phyloP scores from a whole-genome alignment of 1,139 yeast genomes.

The Fermentozyma sake region DNA sequence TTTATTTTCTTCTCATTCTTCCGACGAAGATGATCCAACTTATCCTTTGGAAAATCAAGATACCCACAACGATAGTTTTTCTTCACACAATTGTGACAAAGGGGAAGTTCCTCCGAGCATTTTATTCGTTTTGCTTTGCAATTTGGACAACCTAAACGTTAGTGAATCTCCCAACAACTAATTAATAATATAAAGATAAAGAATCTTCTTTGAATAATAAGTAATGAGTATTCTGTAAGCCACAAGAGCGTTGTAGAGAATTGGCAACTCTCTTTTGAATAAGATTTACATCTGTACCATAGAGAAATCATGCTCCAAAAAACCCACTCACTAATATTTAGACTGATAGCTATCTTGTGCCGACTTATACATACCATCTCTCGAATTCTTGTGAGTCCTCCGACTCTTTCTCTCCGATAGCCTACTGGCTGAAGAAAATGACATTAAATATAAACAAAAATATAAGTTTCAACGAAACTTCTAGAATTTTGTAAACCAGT shows the following conservation, averaged over 20 bases:
- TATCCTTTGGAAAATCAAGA: slow-evolving; percentile 37
- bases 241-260: no score
- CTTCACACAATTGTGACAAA: slow-evolving; percentile 36
- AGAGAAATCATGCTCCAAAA: no score
- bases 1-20: slow-evolving; percentile 26
- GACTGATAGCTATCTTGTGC: no score
- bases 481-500: no score
- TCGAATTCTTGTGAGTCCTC: slow-evolving; percentile 42
- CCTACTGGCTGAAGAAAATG: slow-evolving; percentile 5
- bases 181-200: not conserved
- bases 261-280: no score
- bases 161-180: slow-evolving; percentile 2
- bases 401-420: slow-evolving; percentile 32
- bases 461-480: no score
- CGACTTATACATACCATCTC: slow-evolving; percentile 34
- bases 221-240: no score
- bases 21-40: slow-evolving; percentile 26
- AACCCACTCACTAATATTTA: no score
- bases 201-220: no score
- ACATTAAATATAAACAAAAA: no score
- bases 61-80: slow-evolving; percentile 41
- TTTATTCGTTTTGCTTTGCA: slow-evolving; percentile 43
- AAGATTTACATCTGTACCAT: no score
- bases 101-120: slow-evolving; percentile 42
- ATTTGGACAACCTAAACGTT: slow-evolving; percentile 33